These are phyloP conservation scores for Xylariaceae sp. DNA, from an alignment of 2,329 filamentous ascomycete genomes.

Conservation along the genomic window DNA sequence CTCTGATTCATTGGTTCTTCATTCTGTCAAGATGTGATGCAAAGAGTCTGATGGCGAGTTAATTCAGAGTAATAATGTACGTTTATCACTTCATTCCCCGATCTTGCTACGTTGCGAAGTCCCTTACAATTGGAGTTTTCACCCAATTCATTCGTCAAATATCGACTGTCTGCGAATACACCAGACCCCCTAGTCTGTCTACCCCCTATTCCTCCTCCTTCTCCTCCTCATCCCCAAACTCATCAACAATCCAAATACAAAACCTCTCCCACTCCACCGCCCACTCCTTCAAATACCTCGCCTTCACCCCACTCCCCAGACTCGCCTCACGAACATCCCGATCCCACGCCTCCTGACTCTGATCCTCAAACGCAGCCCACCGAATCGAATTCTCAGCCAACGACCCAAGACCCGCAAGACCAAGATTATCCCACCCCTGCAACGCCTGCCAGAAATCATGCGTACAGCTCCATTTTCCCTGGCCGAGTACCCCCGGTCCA, in stretches of 20 bases:
- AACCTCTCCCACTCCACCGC: conserved; percentile 79
- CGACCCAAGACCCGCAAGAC: conserved; percentile 76
- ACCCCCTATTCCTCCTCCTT: too few species aligned
- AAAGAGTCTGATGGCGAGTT: too few species aligned
- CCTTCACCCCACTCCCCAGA: conserved; percentile 65
- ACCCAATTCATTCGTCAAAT: too few species aligned
- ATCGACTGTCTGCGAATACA: too few species aligned
- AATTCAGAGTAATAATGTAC: too few species aligned
- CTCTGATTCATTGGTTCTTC: too few species aligned
- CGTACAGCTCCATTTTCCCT: conserved; percentile 74
- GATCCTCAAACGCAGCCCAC: conserved; percentile 85
- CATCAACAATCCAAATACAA: conserved; percentile 81
- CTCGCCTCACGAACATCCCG: conserved; percentile 69
- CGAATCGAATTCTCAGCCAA: conserved; percentile 89
- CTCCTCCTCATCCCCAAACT: conserved; percentile 53
- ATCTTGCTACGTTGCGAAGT: too few species aligned
- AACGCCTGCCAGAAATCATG: conserved; percentile 94
- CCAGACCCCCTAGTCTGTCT: too few species aligned
- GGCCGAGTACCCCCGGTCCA: conserved; percentile 82
- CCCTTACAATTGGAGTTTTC: too few species aligned
- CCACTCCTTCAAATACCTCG: conserved; percentile 71
- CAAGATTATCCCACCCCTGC: conserved; percentile 87
- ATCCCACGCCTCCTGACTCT: conserved; percentile 63
- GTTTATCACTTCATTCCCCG: too few species aligned
- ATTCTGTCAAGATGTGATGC: too few species aligned